phyloP scores from a whole-genome alignment of 2,329 filamentous ascomycete species.

The Aureobasidium melanogenum region DNA sequence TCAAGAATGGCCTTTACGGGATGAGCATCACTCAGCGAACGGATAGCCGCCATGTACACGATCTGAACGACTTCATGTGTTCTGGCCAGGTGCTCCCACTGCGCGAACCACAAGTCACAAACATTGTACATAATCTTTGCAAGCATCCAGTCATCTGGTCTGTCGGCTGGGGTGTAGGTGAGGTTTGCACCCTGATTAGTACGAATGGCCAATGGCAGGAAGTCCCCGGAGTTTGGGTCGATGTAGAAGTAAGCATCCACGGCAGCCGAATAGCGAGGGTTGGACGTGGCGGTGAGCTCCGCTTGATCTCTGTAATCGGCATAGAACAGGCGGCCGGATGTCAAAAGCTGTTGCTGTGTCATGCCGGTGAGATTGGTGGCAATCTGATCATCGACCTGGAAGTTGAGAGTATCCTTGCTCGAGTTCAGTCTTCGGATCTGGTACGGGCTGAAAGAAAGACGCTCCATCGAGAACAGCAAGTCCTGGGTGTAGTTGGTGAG shows the following conservation, averaged over 20 bases:
- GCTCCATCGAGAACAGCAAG: not conserved
- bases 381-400: not conserved
- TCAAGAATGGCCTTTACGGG: not conserved
- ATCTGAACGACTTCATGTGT: not conserved
- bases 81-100: not conserved
- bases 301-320: conserved; percentile 1
- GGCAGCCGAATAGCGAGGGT: not conserved
- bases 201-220: not conserved
- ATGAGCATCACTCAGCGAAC: not conserved
- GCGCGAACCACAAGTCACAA: not conserved
- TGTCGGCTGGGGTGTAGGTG: not conserved
- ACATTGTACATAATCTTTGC: conserved; percentile 4
- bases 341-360: not conserved
- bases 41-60: conserved; percentile 1
- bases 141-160: not conserved
- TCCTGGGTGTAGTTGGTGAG: conserved; percentile 4
- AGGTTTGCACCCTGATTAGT: not conserved
- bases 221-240: not conserved
- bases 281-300: not conserved
- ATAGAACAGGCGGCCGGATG: not conserved
- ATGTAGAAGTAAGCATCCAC: conserved; percentile 4
- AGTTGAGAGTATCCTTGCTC: not conserved
- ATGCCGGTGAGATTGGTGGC: not conserved
- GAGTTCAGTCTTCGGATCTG: not conserved
- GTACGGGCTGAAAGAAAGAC: not conserved